phyloP scores from a whole-genome alignment of 2,329 filamentous ascomycete species.

The Aspergillus persii region DNA sequence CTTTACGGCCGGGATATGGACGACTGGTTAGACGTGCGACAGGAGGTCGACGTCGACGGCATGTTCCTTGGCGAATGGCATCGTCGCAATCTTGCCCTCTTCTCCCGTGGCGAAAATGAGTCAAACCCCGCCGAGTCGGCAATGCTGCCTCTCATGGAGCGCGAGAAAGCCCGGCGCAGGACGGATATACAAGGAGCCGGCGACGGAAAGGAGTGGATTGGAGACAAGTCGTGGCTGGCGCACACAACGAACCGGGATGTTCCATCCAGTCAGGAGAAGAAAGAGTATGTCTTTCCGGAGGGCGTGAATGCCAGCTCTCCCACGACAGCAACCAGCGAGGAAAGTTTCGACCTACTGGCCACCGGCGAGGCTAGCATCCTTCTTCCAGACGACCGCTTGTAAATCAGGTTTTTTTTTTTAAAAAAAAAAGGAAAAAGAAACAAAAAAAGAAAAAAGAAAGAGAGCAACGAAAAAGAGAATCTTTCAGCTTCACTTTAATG shows the following conservation, averaged over 20 bases:
- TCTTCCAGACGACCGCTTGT: constrained; percentile 22
- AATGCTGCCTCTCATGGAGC: constrained; percentile 44
- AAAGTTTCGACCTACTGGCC: constrained; percentile 48
- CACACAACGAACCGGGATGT: constrained; percentile 2
- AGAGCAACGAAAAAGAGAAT: background rate
- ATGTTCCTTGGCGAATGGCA: constrained; percentile 94
- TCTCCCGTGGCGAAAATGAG: constrained; percentile 14
- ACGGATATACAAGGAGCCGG: constrained; percentile 29
- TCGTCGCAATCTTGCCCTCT: constrained; percentile 60
- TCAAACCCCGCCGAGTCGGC: constrained; percentile 9
- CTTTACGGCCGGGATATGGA: constrained; percentile 69
- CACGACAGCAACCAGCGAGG: constrained; percentile 44
- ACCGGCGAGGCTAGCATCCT: constrained; percentile 45
- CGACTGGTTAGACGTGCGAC: constrained; percentile 66
- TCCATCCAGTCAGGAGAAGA: constrained; percentile 10
- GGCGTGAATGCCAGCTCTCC: constrained; percentile 32
- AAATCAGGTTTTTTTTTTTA: background rate
- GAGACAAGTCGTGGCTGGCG: constrained; percentile 32
- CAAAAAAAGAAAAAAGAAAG: too few species aligned
- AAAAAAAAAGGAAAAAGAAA: too few species aligned
- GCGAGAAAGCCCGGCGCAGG: constrained; percentile 36
- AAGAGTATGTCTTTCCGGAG: constrained; percentile 4
- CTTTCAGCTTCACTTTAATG: background rate
- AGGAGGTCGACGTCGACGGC: constrained; percentile 72
- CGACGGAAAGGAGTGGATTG: constrained; percentile 44